Conservation (phyloP, 805 yeast species). For the Candida maltosa region DNA sequence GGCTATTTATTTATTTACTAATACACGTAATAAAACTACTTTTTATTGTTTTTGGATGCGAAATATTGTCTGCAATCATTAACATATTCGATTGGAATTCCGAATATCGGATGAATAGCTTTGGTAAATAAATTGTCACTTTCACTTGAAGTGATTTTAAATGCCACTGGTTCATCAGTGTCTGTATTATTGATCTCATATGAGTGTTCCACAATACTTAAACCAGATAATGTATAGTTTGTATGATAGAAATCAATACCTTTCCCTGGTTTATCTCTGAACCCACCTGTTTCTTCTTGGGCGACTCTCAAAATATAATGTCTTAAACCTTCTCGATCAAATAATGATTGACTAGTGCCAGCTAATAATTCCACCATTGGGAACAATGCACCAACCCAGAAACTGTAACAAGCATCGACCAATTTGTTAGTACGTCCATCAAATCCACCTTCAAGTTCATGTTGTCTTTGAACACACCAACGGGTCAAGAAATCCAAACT, state of each 20-base stretch:
- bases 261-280: slow-evolving; percentile 84
- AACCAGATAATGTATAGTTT: slow-evolving; percentile 77
- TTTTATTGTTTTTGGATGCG: background rate
- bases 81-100: slow-evolving; percentile 16
- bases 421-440: slow-evolving; percentile 88
- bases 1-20: slow-evolving; percentile 3
- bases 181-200: slow-evolving; percentile 16
- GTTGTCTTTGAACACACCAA: slow-evolving; percentile 77
- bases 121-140: slow-evolving; percentile 11
- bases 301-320: slow-evolving; percentile 74
- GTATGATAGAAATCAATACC: slow-evolving; percentile 87
- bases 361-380: slow-evolving; percentile 58
- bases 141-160: slow-evolving; percentile 12
- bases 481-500: slow-evolving; percentile 48
- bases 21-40: background rate
- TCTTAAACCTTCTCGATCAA: slow-evolving; percentile 57
- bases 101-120: slow-evolving; percentile 26
- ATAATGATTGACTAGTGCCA: slow-evolving; percentile 17
- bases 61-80: slow-evolving; percentile 4
- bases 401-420: slow-evolving; percentile 94
- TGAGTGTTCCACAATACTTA: slow-evolving; percentile 54
- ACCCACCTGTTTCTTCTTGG: slow-evolving; percentile 70
- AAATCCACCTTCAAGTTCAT: slow-evolving; percentile 76
- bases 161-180: slow-evolving; percentile 14
- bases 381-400: slow-evolving; percentile 86